phyloP scores from a whole-genome alignment of 208 protist species.

The Crithidia fasciculata region DNA sequence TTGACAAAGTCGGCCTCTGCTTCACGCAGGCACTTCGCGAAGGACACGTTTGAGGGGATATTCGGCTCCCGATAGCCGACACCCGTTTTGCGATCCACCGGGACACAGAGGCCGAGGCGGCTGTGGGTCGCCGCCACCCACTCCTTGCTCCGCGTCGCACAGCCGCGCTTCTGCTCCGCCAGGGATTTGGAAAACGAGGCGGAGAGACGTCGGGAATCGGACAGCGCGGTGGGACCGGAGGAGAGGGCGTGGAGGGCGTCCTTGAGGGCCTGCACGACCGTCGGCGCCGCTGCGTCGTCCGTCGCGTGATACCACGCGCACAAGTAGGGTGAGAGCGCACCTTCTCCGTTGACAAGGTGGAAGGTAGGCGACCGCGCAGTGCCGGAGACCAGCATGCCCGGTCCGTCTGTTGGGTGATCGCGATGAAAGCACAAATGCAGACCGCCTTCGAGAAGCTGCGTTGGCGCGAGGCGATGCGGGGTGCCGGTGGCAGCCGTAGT shows the following conservation, averaged over 20 bases:
- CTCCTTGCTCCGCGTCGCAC: neutral
- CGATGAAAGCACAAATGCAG: slow-evolving; percentile 44
- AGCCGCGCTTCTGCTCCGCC: neutral
- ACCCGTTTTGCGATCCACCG: slow-evolving; percentile 40
- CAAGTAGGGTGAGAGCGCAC: slow-evolving; percentile 18
- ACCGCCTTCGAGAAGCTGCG: neutral
- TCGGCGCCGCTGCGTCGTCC: neutral
- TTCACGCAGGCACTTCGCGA: slow-evolving; percentile 13
- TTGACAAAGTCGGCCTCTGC: slow-evolving; percentile 28
- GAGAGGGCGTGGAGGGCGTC: neutral
- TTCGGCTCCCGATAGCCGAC: slow-evolving; percentile 46
- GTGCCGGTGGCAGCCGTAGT: neutral
- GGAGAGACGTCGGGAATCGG: no score
- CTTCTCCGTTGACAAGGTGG: neutral
- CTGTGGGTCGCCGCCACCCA: slow-evolving; percentile 26
- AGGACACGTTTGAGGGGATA: slow-evolving; percentile 13
- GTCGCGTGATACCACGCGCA: slow-evolving; percentile 3
- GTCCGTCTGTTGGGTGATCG: slow-evolving; percentile 28
- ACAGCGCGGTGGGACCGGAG: no score
- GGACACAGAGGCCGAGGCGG: slow-evolving; percentile 41
- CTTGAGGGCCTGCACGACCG: neutral
- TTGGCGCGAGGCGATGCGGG: neutral
- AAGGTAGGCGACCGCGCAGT: slow-evolving; percentile 3
- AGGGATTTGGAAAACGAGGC: neutral
- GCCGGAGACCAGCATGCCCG: slow-evolving; percentile 16